phyloP scores from a whole-genome alignment of 2,329 filamentous ascomycete species.

The Colletotrichum phormii region DNA sequence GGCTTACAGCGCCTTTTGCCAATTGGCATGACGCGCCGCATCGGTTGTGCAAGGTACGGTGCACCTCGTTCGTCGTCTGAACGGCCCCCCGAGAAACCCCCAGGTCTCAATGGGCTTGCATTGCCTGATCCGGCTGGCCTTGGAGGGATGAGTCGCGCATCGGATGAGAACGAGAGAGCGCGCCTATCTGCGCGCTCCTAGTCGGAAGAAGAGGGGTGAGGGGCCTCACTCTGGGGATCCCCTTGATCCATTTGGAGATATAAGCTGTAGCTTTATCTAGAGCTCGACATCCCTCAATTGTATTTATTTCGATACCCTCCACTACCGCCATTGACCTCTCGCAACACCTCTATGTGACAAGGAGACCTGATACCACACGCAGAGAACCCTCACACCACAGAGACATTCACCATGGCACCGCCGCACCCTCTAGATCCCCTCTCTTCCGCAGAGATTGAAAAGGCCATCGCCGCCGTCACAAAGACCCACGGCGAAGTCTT shows the following conservation, averaged over 20 bases:
- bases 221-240: conserved; percentile 1
- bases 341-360: background rate
- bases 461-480: conserved; percentile 75
- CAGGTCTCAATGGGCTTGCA: background rate
- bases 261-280: conserved; percentile 25
- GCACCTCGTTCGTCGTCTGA: background rate
- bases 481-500: conserved; percentile 77
- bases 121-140: conserved; percentile 15
- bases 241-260: background rate
- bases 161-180: conserved; percentile 2
- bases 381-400: background rate
- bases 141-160: conserved; percentile 11
- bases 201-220: background rate
- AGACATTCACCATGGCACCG: conserved; percentile 10
- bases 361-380: background rate
- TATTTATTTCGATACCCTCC: too few species aligned
- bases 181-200: conserved; percentile 17
- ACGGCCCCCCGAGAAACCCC: background rate
- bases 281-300: background rate
- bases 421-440: conserved; percentile 84
- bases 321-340: background rate
- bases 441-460: conserved; percentile 77
- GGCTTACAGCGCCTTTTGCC: conserved; percentile 12
- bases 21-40: conserved; percentile 24
- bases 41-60: background rate